Evolutionary conservation across 176 grass and related monocot species (phyloP).

Genomic region (Aegilops longissima): DNA sequence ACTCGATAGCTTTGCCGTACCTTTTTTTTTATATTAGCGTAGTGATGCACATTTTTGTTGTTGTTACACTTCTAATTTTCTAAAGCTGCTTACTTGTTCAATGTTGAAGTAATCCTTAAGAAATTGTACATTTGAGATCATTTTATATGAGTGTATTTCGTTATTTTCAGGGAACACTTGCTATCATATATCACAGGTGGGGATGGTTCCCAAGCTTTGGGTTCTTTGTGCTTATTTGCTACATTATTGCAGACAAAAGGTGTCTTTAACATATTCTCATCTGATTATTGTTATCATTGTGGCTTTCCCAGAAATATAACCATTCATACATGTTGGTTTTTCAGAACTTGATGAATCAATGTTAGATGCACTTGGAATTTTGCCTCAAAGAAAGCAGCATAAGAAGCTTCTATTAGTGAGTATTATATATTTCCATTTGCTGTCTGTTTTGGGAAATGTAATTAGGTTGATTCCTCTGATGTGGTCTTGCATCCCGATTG

Average conservation of each 20-base stretch:
- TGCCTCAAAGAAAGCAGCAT: conserved; percentile 99
- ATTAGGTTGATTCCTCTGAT: conserved; percentile 24
- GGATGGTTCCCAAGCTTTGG: conserved; percentile 79
- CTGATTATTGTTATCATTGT: conserved; percentile 16
- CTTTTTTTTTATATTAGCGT: background rate
- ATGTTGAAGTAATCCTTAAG: conserved; percentile 8
- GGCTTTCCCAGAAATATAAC: conserved; percentile 17
- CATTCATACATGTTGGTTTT: conserved; percentile 21
- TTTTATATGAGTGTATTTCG: conserved; percentile 18
- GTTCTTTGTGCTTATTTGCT: conserved; percentile 90
- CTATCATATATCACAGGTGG: conserved; percentile 69
- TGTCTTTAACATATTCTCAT: conserved; percentile 33
- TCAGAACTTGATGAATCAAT: conserved; percentile 96
- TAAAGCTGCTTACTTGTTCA: conserved; percentile 3
- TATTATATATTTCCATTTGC: conserved; percentile 22
- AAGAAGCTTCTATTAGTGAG: conserved; percentile 96
- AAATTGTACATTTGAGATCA: background rate
- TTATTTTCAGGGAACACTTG: conserved; percentile 80
- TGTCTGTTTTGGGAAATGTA: conserved; percentile 20
- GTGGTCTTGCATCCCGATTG: background rate
- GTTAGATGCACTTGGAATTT: conserved; percentile 98
- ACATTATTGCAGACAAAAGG: conserved; percentile 99
- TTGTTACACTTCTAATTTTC: background rate
- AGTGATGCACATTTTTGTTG: background rate
- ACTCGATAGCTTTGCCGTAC: background rate